Evolutionary conservation across 2,329 filamentous ascomycete species (phyloP), one percentile per base, ranked within the genome.

Genomic region (Bipolaris victoriae): DNA sequence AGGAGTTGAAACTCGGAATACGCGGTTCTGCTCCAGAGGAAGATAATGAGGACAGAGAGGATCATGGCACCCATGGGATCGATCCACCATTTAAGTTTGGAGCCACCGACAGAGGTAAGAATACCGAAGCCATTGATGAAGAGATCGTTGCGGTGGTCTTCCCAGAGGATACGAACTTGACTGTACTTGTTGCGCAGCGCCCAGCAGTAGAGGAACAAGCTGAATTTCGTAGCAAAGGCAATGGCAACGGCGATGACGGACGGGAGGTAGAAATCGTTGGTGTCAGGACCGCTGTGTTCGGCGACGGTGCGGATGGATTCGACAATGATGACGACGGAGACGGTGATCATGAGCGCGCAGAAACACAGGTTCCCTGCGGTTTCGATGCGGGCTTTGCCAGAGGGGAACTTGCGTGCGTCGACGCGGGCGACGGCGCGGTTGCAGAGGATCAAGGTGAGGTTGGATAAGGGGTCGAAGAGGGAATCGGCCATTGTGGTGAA

Each of bases 401-500:
- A 92, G 0, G 94, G 94, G 73, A 96, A 99, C 45, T 90, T 89
- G 49, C 88, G 86, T 1, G 90, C 86, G 69, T 99, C 92, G 37
- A 98, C 94, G 51, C 86, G 88, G 68, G 90, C 90, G 64, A 97
- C 92, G 48, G 95, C 94, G 48, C 94, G 91, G 76, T 93, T 90
- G 59, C 90, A 92, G 36, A 97, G 77, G 56, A 98, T 92, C 13
- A 98, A 83, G 0, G 91, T 94, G 50, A 97, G 76, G 71, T 97
- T 97, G 70, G 90, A 94, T 70, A 96, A 74, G 7, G 92, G 95
- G 73, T 98, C 95, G 78, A 98, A 98, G 64, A 98, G 83, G 49
- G 93, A 88, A 77, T 99, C 95, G 15, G 93, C 94, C 90, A 96
- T 96, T 62, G 94, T 99, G 15, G 95, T 97, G 80, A 98, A 97